Evolutionary conservation across 768 basidiomycete species (phyloP).

Genomic region (Calocybe cyanea): DNA sequence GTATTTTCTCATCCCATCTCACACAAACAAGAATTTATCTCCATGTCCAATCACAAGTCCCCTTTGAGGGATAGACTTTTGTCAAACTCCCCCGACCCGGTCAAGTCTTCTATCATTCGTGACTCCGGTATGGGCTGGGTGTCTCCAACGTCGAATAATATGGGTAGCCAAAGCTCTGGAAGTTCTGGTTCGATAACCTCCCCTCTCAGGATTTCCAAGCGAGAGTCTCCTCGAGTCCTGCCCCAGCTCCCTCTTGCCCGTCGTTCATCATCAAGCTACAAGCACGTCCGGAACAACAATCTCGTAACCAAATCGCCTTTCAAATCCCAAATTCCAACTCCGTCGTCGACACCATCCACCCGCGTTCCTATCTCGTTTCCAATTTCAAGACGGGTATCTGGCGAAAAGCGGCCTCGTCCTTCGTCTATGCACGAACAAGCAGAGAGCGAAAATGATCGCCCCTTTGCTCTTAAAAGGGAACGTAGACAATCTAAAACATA

Average conservation of each 20-base stretch:
- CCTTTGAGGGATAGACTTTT: conserved; percentile 57
- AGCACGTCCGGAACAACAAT: conserved; percentile 70
- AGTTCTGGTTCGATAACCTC: conserved; percentile 43
- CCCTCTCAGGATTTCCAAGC: conserved; percentile 73
- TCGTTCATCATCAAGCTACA: conserved; percentile 74
- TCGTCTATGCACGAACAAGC: conserved; percentile 67
- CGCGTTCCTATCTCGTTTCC: conserved; percentile 30
- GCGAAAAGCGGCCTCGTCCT: conserved; percentile 75
- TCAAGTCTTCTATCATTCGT: conserved; percentile 59
- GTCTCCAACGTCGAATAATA: conserved; percentile 35
- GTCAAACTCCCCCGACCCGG: conserved; percentile 60
- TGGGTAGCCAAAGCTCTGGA: conserved; percentile 24
- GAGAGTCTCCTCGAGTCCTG: conserved; percentile 44
- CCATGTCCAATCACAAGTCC: conserved; percentile 37
- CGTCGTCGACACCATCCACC: conserved; percentile 35
- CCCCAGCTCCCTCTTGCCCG: conserved; percentile 56
- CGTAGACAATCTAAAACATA: conserved; percentile 73
- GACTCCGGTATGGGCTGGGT: conserved; percentile 66
- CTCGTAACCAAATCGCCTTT: conserved; percentile 88
- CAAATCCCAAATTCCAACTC: conserved; percentile 60
- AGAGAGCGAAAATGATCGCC: conserved; percentile 66
- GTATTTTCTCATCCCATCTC: conserved; percentile 1
- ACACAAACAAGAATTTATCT: conserved; percentile 4
- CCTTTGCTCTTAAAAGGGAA: conserved; percentile 65
- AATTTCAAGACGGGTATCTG: conserved; percentile 53